Evolutionary conservation across 768 basidiomycete genomes (phyloP).

Genomic region (Tubosaeta sp.): DNA sequence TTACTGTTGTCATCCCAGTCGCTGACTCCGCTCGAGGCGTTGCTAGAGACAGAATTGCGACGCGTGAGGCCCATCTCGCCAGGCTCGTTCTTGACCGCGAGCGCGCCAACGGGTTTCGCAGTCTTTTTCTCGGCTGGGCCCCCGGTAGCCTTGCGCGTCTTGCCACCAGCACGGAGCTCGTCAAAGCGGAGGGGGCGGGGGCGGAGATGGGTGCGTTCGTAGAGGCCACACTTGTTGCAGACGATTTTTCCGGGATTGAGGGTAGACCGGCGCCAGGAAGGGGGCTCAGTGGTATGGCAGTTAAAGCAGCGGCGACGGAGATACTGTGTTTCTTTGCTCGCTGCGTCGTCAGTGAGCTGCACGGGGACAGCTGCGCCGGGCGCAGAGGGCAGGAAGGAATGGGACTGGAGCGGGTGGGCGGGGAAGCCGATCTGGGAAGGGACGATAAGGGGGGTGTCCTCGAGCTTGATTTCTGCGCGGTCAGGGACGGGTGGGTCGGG

Average conservation of each 20-base stretch:
- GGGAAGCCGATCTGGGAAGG: conserved; percentile 51
- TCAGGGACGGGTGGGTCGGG: conserved; percentile 28
- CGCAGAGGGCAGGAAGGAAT: conserved; percentile 38
- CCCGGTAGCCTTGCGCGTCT: conserved; percentile 53
- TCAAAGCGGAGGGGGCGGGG: conserved; percentile 83
- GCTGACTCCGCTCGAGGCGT: conserved; percentile 48
- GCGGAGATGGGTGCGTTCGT: conserved; percentile 84
- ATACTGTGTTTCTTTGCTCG: conserved; percentile 87
- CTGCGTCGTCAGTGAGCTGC: conserved; percentile 88
- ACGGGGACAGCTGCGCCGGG: conserved; percentile 50
- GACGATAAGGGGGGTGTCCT: conserved; percentile 56
- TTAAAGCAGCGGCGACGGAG: conserved; percentile 86
- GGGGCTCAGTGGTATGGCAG: conserved; percentile 89
- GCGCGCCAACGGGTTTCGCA: conserved; percentile 32
- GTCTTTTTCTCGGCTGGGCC: conserved; percentile 30
- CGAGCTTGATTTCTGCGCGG: conserved; percentile 54
- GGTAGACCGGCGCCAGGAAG: conserved; percentile 82
- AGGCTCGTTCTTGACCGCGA: conserved; percentile 61
- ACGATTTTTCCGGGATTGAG: conserved; percentile 91
- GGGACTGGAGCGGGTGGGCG: conserved; percentile 12
- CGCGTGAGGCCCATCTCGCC: conserved; percentile 48
- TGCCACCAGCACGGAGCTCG: conserved; percentile 83
- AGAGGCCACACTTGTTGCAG: conserved; percentile 91
- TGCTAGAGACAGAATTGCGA: conserved; percentile 61
- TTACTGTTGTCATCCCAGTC: conserved; percentile 82